Evolutionary conservation across 371 early-diverging fungal genomes (phyloP).

Genomic region (Rhizopus arrhizus): DNA sequence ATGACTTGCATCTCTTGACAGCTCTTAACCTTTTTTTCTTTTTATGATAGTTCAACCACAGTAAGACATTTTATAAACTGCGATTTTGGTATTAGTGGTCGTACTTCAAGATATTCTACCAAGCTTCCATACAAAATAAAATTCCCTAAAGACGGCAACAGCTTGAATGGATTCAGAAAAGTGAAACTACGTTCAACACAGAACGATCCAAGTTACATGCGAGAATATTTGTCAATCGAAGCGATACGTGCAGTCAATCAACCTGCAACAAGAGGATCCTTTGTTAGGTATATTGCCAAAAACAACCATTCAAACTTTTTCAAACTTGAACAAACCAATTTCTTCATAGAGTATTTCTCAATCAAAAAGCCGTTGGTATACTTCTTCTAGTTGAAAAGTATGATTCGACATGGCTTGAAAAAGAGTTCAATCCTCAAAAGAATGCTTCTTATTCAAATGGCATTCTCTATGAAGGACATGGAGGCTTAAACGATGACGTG

Average conservation of each 20-base stretch:
- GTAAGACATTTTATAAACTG: constrained; percentile 21
- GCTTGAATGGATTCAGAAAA: constrained; percentile 20
- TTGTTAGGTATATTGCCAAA: constrained; percentile 23
- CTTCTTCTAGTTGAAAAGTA: constrained; percentile 38
- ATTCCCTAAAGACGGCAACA: constrained; percentile 17
- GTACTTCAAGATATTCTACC: constrained; percentile 29
- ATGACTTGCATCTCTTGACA: background rate
- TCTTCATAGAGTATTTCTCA: constrained; percentile 32
- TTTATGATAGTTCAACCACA: background rate
- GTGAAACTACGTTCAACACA: constrained; percentile 27
- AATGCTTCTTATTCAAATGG: constrained; percentile 20
- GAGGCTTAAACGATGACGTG: constrained; percentile 3
- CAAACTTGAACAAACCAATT: background rate
- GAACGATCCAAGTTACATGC: constrained; percentile 48
- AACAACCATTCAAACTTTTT: too few species aligned
- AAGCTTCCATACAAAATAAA: constrained; percentile 44
- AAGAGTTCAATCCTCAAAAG: constrained; percentile 24
- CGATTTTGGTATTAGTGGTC: constrained; percentile 34
- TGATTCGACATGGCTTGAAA: constrained; percentile 35
- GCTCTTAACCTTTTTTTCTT: background rate
- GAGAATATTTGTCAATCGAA: constrained; percentile 44
- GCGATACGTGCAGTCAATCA: constrained; percentile 24
- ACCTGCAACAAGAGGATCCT: constrained; percentile 29
- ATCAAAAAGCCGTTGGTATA: constrained; percentile 34
- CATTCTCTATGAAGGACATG: constrained; percentile 31